phyloP scores from a whole-genome alignment of 768 basidiomycete species.

The Hericium erinaceus region DNA sequence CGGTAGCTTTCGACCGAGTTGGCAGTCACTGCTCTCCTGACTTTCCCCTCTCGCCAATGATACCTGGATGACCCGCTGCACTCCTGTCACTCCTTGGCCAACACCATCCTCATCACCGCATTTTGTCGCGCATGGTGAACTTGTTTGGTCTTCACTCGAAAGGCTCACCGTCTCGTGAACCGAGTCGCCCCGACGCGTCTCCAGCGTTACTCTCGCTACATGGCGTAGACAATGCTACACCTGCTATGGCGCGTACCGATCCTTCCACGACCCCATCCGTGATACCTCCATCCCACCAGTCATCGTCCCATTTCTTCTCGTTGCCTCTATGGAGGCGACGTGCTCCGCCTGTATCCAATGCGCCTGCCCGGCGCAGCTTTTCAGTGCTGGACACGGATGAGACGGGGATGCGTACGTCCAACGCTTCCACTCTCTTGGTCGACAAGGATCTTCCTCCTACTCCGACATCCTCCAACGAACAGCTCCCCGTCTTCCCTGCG shows the following conservation, averaged over 20 bases:
- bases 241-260: not conserved
- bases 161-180: not conserved
- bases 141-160: conserved; percentile 8
- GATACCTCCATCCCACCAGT: conserved; percentile 35
- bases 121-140: conserved; percentile 7
- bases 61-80: no score
- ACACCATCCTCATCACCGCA: no score
- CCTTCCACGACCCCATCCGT: conserved; percentile 1
- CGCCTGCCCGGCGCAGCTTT: conserved; percentile 20
- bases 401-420: conserved; percentile 5
- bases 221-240: conserved; percentile 4
- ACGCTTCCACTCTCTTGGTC: conserved; percentile 5
- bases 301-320: conserved; percentile 56
- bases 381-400: conserved; percentile 19
- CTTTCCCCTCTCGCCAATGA: no score
- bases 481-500: not conserved
- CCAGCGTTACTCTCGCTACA: not conserved
- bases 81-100: no score
- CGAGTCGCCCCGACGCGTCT: conserved; percentile 1
- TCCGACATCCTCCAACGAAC: conserved; percentile 16
- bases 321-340: conserved; percentile 58
- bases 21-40: no score
- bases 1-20: no score
- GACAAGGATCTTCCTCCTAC: conserved; percentile 27
- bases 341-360: conserved; percentile 23